Conservation (phyloP, 352 stramenopile genomes). For the Phytopythium kandeliae region DNA sequence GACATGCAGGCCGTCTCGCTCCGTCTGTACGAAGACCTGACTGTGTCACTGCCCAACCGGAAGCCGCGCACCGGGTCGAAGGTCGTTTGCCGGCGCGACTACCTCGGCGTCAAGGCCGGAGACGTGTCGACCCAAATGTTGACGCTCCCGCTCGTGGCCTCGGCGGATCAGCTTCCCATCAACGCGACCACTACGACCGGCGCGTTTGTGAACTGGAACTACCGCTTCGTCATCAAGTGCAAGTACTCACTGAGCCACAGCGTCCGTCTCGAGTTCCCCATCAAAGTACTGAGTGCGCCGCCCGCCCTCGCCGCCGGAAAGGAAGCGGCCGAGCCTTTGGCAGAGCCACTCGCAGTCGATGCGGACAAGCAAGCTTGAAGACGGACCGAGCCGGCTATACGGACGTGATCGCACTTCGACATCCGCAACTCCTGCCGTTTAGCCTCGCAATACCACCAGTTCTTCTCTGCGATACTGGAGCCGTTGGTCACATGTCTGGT, state of each 20-base stretch:
- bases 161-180: conserved; percentile 10
- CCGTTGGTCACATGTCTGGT: too few species aligned
- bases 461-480: too few species aligned
- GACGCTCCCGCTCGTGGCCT: conserved; percentile 19
- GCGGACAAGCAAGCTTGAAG: too few species aligned
- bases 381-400: too few species aligned
- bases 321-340: not conserved
- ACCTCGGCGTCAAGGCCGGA: conserved; percentile 17
- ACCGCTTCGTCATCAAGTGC: conserved; percentile 27
- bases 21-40: conserved; percentile 24
- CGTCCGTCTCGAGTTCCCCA: conserved; percentile 27
- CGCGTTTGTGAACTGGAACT: conserved; percentile 23
- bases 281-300: conserved; percentile 11
- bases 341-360: not conserved
- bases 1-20: conserved; percentile 24
- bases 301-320: not conserved
- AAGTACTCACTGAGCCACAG: conserved; percentile 27
- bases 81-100: conserved; percentile 17
- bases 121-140: conserved; percentile 21
- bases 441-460: too few species aligned
- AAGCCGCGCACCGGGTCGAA: conserved; percentile 14
- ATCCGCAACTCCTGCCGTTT: too few species aligned
- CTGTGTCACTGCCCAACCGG: conserved; percentile 20
- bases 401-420: too few species aligned
- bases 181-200: conserved; percentile 19